Evolutionary conservation across 192 early-diverging fungal genomes (phyloP), one percentile per base, ranked within the genome.

Genomic region (Backusella macrospora): DNA sequence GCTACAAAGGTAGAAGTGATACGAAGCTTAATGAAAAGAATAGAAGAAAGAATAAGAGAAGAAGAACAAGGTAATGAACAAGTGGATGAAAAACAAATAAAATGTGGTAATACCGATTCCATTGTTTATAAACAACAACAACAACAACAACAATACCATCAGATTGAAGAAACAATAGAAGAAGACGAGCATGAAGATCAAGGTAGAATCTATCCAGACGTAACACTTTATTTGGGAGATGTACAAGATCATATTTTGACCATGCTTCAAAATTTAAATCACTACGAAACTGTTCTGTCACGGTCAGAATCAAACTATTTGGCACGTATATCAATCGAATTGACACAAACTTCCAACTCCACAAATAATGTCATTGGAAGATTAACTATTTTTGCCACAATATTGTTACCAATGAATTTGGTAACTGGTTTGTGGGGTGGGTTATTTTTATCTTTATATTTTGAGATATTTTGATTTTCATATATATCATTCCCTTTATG

Each of bases 351-450:
- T 5, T 90, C 91, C 18, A 96, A 97, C 82, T 74, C 89, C 18
- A 97, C 95, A 10, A 96, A 94, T 72, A 92, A 96, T 65, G 94
- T 95, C 6, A 92, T 97, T 16, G 92, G 92, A 68, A 90, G 90
- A 63, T 88, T 98, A 76, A 96, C 96, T 10, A 91, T 92, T 7
- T 74, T 97, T 65, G 97, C 95, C 0, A 91, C 90, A 64, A 93
- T 98, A 43, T 77, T 98, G 4, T 85, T 97, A 46, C 97, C 97
- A n/a, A 84, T 98, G 80, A 97, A 96, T 71, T 79, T 98, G 68
- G 86, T 97, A 34, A 96, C 96, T 0, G 95, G 94, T 18, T 79
- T 90, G 68, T 88, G 84, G 84, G 89, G 89, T 63, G 44, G 13
- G 82, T 87, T n/a, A 44, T 18, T 68, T 43, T 1, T 40, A 39